These are phyloP conservation scores for Kalanchoe fedtschenkoi DNA, from an alignment of 164 flowering plant genomes.

Conservation along the genomic window DNA sequence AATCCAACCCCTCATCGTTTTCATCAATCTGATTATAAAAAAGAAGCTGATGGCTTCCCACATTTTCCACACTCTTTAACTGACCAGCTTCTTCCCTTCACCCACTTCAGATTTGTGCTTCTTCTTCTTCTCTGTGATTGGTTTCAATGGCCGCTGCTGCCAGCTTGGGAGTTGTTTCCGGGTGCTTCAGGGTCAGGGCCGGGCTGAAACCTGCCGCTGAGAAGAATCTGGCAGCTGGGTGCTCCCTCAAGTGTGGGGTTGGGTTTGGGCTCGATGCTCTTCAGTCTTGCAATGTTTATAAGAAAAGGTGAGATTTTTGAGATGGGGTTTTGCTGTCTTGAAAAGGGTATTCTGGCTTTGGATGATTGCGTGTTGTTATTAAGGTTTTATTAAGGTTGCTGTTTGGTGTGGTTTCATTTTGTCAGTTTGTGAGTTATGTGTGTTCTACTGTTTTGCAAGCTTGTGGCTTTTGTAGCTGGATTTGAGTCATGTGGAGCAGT, in stretches of 20 bases:
- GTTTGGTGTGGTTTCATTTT: not conserved
- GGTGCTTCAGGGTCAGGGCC: conserved; percentile 1
- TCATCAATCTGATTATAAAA: not conserved
- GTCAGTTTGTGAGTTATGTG: not conserved
- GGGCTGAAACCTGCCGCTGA: conserved; percentile 10
- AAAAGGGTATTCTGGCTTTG: not conserved
- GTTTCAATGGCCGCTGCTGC: not conserved
- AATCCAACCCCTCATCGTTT: not conserved
- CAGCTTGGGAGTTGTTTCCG: not conserved
- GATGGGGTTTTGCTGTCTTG: not conserved
- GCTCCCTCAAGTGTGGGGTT: conserved; percentile 8
- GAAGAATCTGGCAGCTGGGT: conserved; percentile 5
- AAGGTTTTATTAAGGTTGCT: not conserved
- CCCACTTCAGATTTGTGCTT: not conserved
- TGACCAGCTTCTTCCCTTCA: not conserved
- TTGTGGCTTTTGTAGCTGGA: not conserved
- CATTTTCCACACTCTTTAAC: not conserved
- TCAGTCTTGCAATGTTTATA: conserved; percentile 10
- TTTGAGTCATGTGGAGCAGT: not conserved
- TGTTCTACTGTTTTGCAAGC: not conserved
- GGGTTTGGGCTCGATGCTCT: conserved; percentile 12
- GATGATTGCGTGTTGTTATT: not conserved
- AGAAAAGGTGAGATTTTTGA: conserved; percentile 10
- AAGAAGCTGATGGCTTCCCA: not conserved
- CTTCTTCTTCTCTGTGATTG: not conserved